Base-by-base conservation (phyloP, 1,284 basidiomycete genomes). In the Rhodotorula sp. region DNA sequence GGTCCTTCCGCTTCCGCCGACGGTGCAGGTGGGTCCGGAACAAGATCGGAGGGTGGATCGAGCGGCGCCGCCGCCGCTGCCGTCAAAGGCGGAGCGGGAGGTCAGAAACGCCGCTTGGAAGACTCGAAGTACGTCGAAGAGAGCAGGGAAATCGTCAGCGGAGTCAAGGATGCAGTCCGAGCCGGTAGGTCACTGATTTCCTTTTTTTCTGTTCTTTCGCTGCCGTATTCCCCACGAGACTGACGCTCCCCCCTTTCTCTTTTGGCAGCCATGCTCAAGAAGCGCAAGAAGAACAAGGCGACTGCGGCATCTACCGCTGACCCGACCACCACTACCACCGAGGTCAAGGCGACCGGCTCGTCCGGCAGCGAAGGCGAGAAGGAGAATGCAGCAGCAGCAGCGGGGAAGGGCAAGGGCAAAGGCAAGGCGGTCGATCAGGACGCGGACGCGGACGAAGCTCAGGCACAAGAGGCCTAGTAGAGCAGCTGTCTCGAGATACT, bases 111-210 rank as follows among this genome's bases (percentile, higher is more conserved):
- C 77, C 87, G 92, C 56, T 88, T 98, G 67, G 93, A 98, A 63
- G 96, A 99, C 80, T 89, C 88, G 18, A 89, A 96, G 81, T 98
- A 91, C 79, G 81, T 99, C 51, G 94, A 97, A 79, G 90, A 97
- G 83, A 95, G 90, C 79, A 85, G 88, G 79, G 94, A 97, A 79
- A 88, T 98, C 59, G 92, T 94, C 16, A 94, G 97, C 75, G 90
- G 87, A 76, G 96, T 98, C 34, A 91, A 92, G 83, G 92, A 85
- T 74, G 96, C 96, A 0, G 96, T 99, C 7, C 86, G 90, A 62
- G 86, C 87, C 60, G 92, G 91, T 92, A 76, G 78, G 86, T 82
- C 52, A 8, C n/a, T 8, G 5, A 31, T n/a, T 23, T 58, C 16
- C 21, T 34, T 46, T 58, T 58, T 7, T 43, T 3, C 12, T 1